Evolutionary conservation across 208 protist species (phyloP), one percentile per base, ranked within the genome.

Genomic region (Crithidia acanthocephali): DNA sequence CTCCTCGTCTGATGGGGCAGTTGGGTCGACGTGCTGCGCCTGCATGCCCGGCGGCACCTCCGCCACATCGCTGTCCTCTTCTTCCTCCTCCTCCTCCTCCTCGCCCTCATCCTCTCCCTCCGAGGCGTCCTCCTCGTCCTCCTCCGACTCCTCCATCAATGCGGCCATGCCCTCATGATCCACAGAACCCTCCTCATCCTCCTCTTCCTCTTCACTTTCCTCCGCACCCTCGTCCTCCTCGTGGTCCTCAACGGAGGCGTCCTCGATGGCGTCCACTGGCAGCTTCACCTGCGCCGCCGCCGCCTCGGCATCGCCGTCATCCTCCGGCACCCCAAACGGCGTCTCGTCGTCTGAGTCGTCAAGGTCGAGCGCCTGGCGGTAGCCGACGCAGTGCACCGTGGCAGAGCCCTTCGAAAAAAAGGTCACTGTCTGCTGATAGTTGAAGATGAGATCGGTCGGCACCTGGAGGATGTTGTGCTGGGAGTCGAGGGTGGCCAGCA

Each of bases 401-500:
- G 73, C 58, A 16, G 79, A 83, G 40, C 92, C 92, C 79, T 96
- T 96, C 40, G 85, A 88, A 63, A 81, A 80, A 67, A 96, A 95
- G 5, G 80, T 76, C 2, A 91, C 87, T n/a, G 80, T 68, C 68
- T 96, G 92, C 51, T 81, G 63, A 42, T 74, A 76, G 74, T 88
- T 90, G 68, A 96, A 96, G 53, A 96, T 81, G n/a, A 96, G 79
- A 62, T 96, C 92, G 7, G 74, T 80, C 0, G 89, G 48, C 20
- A 82, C 68, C 68, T 96, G 92, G 37, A 94, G 72, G 15, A 93
- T 67, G 65, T 81, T 81, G 13, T 69, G 57, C 56, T 83, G 71
- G 6, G 80, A 68, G 68, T 94, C 88, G 13, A 96, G 75, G 6
- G 92, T 94, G 23, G 74, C 86, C 37, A 96, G 32, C 30, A 90